Evolutionary conservation across 352 stramenopile species (phyloP).

Genomic region (Phytophthora kernoviae): DNA sequence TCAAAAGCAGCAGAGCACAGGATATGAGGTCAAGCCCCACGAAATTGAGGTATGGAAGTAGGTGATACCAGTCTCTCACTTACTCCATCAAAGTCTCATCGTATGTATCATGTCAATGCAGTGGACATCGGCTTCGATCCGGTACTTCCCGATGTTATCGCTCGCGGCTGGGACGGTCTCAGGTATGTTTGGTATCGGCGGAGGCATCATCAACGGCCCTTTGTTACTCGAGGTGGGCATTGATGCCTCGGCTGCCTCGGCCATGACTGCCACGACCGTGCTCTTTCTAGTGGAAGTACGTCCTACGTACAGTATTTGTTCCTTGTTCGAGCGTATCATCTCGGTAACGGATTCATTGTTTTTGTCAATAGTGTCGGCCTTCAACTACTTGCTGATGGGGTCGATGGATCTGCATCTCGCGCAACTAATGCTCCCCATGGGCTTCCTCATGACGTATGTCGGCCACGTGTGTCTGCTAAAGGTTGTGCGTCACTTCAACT

Average conservation of each 20-base stretch:
- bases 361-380: conserved; percentile 55
- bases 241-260: conserved; percentile 77
- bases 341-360: conserved; percentile 3
- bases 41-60: conserved; percentile 44
- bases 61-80: conserved; percentile 3
- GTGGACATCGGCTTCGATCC: conserved; percentile 63
- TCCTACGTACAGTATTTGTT: conserved; percentile 1
- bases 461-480: conserved; percentile 61
- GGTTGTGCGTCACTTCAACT: conserved; percentile 58
- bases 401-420: conserved; percentile 52
- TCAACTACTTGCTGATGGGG: conserved; percentile 64
- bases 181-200: conserved; percentile 95
- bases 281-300: conserved; percentile 73
- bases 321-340: background rate
- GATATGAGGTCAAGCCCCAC: conserved; percentile 51
- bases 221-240: conserved; percentile 95
- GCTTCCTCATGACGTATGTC: conserved; percentile 60
- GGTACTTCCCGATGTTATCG: conserved; percentile 90
- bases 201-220: conserved; percentile 95
- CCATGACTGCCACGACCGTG: conserved; percentile 86
- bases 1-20: conserved; percentile 53
- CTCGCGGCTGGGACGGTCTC: conserved; percentile 91
- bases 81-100: conserved; percentile 6
- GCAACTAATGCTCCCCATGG: conserved; percentile 58
- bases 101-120: conserved; percentile 19